A percentile compares a stretch with the other conserved stretches of the same genome.
Conservation (phyloP, 2,329 filamentous ascomycete species). For the Cladosporium sp. region DNA sequence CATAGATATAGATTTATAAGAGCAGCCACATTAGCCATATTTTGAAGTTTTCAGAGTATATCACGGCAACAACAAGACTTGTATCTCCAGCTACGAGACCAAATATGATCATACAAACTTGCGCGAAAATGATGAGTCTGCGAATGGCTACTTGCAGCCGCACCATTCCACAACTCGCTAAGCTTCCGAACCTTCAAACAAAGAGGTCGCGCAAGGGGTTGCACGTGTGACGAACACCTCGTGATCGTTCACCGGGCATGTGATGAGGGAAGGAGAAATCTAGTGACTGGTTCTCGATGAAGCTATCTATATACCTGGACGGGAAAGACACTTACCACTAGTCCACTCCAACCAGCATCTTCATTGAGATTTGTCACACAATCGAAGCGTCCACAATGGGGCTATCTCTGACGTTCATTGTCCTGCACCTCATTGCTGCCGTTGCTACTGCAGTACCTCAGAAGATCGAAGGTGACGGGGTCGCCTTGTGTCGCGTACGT, state of each 20-base stretch:
- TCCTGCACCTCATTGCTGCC: neutral
- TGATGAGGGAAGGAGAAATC: no score
- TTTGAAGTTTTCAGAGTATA: no score
- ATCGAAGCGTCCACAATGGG: neutral
- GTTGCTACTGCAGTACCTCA: neutral
- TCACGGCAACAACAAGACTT: no score
- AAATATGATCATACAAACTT: no score
- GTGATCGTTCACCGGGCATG: no score
- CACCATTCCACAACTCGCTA: neutral
- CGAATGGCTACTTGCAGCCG: neutral
- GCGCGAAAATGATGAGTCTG: no score
- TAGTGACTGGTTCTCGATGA: no score
- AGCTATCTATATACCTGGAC: no score
- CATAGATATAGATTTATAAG: no score
- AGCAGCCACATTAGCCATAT: no score
- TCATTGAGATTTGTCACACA: neutral
- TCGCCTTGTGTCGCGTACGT: neutral
- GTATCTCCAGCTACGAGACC: no score
- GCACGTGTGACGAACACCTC: neutral
- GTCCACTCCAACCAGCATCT: neutral
- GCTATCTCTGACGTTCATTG: neutral
- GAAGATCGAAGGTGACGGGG: neutral
- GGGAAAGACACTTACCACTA: neutral
- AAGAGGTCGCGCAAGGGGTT: conserved; percentile 7
- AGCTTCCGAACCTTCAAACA: neutral